Evolutionary conservation across 208 protist genomes (phyloP), one percentile per base, ranked within the genome.

Genomic region (Leishmania gerbilli): DNA sequence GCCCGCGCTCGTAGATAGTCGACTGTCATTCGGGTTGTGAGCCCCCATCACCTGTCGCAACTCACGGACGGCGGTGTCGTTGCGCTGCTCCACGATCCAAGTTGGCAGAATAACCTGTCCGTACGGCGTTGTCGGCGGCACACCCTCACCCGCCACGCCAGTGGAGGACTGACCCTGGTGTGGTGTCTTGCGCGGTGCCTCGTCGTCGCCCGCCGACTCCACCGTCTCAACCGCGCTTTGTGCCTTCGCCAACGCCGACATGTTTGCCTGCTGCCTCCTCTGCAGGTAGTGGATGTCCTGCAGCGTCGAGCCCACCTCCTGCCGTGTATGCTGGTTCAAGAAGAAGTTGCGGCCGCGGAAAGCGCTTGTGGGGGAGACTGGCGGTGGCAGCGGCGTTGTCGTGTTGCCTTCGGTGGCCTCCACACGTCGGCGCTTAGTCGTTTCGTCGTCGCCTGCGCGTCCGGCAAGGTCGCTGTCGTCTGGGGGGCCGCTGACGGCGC

Each of bases 11-110:
- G 83, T 81, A 1, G 89, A 93, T 40, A 94, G 86, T 13, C 87
- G 85, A 11, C 53, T 67, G 77, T 91, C 90, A 80, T 95, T 96
- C 34, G 92, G 87, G 80, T 95, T 90, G 76, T 93, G 80, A 40
- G 85, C 76, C 8, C 91, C 92, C 92, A 97, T 94, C 65, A 91
- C 92, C 84, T 97, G 95, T 45, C 92, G 91, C 76, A 97, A 74
- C 86, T 97, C 95, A 15, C 90, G 92, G n/a, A 96, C 81, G 5
- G 95, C 89, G 5, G 95, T 97, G 78, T 96, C 93, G 77, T 95
- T 96, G 68, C 90, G 93, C 84, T 97, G 95, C 86, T 97, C 93
- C 27, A 96, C 92, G 82, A 97, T 90, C 86, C 92, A 97, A 31
- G 91, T 87, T 15, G 95, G 93, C 40, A 97, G 81, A 56, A 96